phyloP scores from a whole-genome alignment of 2,329 filamentous ascomycete species.

The Beauveria rudraprayagi region DNA sequence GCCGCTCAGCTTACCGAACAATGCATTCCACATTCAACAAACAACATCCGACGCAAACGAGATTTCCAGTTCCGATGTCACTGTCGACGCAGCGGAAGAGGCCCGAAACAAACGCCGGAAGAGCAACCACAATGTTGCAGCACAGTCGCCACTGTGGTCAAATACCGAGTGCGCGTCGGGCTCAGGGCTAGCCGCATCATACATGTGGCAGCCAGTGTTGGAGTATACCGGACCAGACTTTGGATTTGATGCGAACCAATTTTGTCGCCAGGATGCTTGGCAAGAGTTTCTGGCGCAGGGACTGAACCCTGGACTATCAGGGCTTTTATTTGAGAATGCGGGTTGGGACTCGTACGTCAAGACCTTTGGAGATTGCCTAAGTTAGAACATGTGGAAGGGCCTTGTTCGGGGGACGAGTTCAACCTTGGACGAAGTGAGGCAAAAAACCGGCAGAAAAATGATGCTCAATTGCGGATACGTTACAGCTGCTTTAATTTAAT shows the following conservation, averaged over 20 bases:
- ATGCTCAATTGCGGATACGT: too few species aligned
- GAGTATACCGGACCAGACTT: conserved; percentile 12
- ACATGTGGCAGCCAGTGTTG: conserved; percentile 7
- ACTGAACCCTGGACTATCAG: neutral
- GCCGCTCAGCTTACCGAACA: neutral
- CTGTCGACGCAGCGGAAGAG: neutral
- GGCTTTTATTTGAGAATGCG: conserved; percentile 3
- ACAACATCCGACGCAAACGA: neutral
- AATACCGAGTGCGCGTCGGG: neutral
- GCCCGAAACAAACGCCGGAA: neutral
- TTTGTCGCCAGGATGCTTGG: conserved; percentile 3
- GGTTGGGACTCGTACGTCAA: conserved; percentile 11
- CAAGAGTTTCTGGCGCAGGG: neutral
- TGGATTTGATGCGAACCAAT: conserved; percentile 5
- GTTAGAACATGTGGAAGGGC: neutral
- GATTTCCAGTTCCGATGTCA: neutral
- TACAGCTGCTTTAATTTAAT: too few species aligned
- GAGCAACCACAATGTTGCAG: neutral
- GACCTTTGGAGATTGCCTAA: conserved; percentile 1
- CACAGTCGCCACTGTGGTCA: neutral
- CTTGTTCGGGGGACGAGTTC: too few species aligned
- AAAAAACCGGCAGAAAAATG: too few species aligned
- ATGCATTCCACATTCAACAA: neutral
- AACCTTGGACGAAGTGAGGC: too few species aligned
- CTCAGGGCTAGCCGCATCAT: neutral